Evolutionary conservation across 495 filamentous ascomycete genomes (phyloP).

Genomic region (Xylaria palmicola): DNA sequence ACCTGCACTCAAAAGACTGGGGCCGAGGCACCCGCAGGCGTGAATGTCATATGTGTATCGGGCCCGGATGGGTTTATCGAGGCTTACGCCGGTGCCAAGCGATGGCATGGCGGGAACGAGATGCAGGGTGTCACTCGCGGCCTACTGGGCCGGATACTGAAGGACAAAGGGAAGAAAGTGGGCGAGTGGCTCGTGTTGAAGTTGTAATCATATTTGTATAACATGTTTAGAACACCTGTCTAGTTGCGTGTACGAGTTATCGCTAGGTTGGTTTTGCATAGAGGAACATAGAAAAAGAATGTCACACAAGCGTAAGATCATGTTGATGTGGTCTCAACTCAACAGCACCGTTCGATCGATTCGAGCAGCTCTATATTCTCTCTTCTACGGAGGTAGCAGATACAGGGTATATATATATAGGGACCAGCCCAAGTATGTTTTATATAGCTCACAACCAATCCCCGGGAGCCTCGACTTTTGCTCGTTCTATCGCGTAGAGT

Average conservation of each 20-base stretch:
- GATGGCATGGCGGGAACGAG: slow-evolving; percentile 68
- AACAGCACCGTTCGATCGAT: not conserved
- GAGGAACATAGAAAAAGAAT: not conserved
- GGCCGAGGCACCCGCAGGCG: slow-evolving; percentile 10
- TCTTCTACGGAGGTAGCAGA: not conserved
- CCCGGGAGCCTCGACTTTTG: not conserved
- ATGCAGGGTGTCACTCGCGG: slow-evolving; percentile 59
- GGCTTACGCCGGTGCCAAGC: slow-evolving; percentile 74
- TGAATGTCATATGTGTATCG: slow-evolving; percentile 71
- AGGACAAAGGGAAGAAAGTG: slow-evolving; percentile 14
- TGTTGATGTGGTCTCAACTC: not conserved
- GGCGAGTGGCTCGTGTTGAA: slow-evolving; percentile 52
- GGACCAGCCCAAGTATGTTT: slow-evolving; percentile 7
- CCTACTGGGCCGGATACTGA: slow-evolving; percentile 29
- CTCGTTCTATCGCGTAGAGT: too few relatives aligned
- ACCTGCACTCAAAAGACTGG: slow-evolving; percentile 4
- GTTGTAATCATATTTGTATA: slow-evolving; percentile 34
- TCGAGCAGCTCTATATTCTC: not conserved
- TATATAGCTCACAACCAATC: slow-evolving; percentile 4
- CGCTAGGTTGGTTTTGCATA: not conserved
- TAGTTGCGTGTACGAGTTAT: not conserved
- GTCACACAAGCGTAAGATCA: not conserved
- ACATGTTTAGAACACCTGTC: not conserved
- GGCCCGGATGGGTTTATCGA: slow-evolving; percentile 89
- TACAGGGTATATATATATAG: slow-evolving; percentile 11